These are phyloP conservation scores for Arxiozyma slooffiae DNA, from an alignment of 1,139 yeast genomes.

Conservation along the genomic window DNA sequence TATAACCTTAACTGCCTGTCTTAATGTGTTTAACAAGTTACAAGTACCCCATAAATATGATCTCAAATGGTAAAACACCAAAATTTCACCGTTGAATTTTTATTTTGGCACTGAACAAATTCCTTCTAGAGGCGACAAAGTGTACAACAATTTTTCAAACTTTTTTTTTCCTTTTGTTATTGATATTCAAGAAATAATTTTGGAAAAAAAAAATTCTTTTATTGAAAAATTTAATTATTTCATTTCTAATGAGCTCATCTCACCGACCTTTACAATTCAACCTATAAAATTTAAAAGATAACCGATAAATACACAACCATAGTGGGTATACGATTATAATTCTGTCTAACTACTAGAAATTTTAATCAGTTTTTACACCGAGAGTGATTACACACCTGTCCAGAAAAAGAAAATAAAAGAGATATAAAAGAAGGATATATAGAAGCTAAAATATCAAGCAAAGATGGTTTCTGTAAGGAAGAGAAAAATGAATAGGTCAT, in stretches of 20 bases:
- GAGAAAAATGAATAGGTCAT: slow-evolving; percentile 72
- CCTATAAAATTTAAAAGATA: too few relatives aligned
- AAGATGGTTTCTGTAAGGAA: slow-evolving; percentile 73
- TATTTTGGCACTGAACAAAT: neutral
- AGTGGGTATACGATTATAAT: neutral
- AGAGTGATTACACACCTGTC: neutral
- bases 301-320: neutral
- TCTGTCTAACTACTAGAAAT: too few relatives aligned
- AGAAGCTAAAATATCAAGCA: neutral
- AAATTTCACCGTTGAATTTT: too few relatives aligned
- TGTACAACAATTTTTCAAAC: neutral
- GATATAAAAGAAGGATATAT: neutral
- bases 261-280: neutral
- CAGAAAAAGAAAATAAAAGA: neutral
- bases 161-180: too few relatives aligned
- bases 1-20: neutral
- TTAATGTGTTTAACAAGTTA: neutral
- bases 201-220: too few relatives aligned
- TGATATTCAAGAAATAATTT: neutral
- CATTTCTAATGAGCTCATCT: neutral
- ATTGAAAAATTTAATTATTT: neutral
- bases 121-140: neutral
- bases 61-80: too few relatives aligned
- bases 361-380: neutral
- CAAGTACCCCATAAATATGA: too few relatives aligned